A percentile compares a stretch with the other conserved stretches of the same genome.
Conservation (phyloP, 1,139 yeast species). For the Candida sanyaensis region DNA sequence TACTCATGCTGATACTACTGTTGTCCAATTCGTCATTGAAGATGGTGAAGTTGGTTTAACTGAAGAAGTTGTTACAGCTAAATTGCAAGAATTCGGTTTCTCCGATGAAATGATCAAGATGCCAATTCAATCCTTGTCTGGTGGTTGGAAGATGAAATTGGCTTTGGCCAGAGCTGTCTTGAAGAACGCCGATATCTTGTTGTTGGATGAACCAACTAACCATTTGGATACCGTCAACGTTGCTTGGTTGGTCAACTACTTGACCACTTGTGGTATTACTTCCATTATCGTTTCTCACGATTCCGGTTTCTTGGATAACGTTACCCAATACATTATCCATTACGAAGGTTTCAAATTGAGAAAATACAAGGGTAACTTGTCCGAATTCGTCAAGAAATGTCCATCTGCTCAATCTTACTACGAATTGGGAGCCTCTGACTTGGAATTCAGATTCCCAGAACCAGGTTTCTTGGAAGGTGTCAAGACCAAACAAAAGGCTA, state of each 20-base stretch:
- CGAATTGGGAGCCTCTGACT: slow-evolving; percentile 97
- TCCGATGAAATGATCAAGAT: slow-evolving; percentile 84
- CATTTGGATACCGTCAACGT: slow-evolving; percentile 99
- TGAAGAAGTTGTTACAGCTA: slow-evolving; percentile 64
- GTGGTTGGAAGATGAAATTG: slow-evolving; percentile 99
- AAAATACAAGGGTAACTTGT: slow-evolving; percentile 99
- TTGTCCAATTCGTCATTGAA: slow-evolving; percentile 81
- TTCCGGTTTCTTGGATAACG: slow-evolving; percentile 98
- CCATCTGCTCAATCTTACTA: slow-evolving; percentile 99
- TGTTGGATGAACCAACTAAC: slow-evolving; percentile 99
- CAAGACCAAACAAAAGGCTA: slow-evolving; percentile 99
- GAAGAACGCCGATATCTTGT: slow-evolving; percentile 96
- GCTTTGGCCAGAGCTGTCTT: slow-evolving; percentile 99
- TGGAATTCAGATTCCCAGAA: slow-evolving; percentile 97
- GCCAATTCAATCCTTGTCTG: slow-evolving; percentile 96
- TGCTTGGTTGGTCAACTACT: slow-evolving; percentile 99
- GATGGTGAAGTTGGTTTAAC: slow-evolving; percentile 82
- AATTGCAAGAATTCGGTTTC: slow-evolving; percentile 89
- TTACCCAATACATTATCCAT: slow-evolving; percentile 97
- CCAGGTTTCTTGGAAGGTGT: slow-evolving; percentile 99
- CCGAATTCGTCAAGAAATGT: slow-evolving; percentile 97
- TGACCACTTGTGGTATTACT: slow-evolving; percentile 96
- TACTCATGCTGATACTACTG: slow-evolving; percentile 94
- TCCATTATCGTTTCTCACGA: slow-evolving; percentile 99
- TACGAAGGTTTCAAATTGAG: slow-evolving; percentile 99